A percentile compares a stretch with the other conserved stretches of the same genome.
Evolutionary conservation across 2,329 filamentous ascomycete species (phyloP).

Genomic region (Phialophora verrucosa): DNA sequence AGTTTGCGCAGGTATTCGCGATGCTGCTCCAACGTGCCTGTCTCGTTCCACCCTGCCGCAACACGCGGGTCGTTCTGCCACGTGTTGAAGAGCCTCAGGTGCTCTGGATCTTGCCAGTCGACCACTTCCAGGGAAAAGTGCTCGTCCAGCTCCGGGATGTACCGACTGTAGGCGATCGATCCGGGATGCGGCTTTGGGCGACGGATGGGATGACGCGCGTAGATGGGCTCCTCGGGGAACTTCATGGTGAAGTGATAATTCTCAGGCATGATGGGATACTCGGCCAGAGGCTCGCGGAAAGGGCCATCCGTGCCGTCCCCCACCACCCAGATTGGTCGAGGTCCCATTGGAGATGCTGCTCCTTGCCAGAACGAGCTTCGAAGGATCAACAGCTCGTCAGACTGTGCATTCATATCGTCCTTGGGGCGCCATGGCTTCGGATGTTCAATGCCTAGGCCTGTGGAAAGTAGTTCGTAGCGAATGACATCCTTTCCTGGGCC

Average conservation of each 20-base stretch:
- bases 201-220: slow-evolving; percentile 72
- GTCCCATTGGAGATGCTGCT: slow-evolving; percentile 69
- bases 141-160: slow-evolving; percentile 75
- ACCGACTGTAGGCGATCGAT: slow-evolving; percentile 76
- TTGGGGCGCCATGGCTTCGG: slow-evolving; percentile 46
- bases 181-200: slow-evolving; percentile 74
- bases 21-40: slow-evolving; percentile 75
- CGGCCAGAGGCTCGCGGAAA: slow-evolving; percentile 48
- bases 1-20: slow-evolving; percentile 71
- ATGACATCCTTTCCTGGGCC: slow-evolving; percentile 42
- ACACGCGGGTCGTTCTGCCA: slow-evolving; percentile 88
- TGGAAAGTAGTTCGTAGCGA: slow-evolving; percentile 42
- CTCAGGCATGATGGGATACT: slow-evolving; percentile 51
- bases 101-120: slow-evolving; percentile 67
- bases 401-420: slow-evolving; percentile 14
- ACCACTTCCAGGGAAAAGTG: slow-evolving; percentile 77
- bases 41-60: slow-evolving; percentile 79
- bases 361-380: slow-evolving; percentile 71
- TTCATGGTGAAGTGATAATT: slow-evolving; percentile 49
- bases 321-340: slow-evolving; percentile 64
- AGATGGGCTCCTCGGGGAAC: slow-evolving; percentile 51
- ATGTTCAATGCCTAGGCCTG: slow-evolving; percentile 53
- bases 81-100: slow-evolving; percentile 74
- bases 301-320: slow-evolving; percentile 34
- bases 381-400: slow-evolving; percentile 55